Base-by-base conservation (phyloP, 129 eudicot genomes). In the Pseudognaphalium luteoalbum region DNA sequence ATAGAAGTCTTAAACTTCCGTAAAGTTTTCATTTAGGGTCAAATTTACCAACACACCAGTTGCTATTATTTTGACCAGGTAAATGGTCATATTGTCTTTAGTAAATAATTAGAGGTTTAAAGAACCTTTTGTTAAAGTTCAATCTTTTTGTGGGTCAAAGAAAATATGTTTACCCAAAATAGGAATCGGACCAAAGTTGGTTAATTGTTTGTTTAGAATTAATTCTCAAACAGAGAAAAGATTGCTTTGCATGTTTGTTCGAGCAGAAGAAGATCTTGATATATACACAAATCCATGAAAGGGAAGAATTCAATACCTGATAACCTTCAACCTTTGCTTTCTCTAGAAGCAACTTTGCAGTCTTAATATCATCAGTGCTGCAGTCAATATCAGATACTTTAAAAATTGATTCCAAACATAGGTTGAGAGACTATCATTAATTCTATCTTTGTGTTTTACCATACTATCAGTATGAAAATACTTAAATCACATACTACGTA, bases 301-400 rank as follows among this genome's bases (percentile, higher is more conserved):
- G 35, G 21, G 33, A 60, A 59, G 63, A 42, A 17, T 57, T 68
- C 16, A 51, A 30, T 86, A 92, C 98, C 98, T 92, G 98, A 85
- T 70, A 92, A 72, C 98, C 98, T 81, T 86, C 22, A 72, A 92
- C 79, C 39, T 76, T 81, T 82, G 77, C 90, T 73, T 84, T 92
- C 82, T 85, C 90, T 68, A 92, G 35, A 81, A 92, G 83, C 78
- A 50, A 47, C 75, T 77, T 81, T 21, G 92, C 84, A 61, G 90
- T 88, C 68, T 76, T 76, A 77, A 84, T 82, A 69, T 84, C 93
- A 75, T 92, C 96, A 47, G 42, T 28, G 71, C 93, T 89, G 72
- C 64, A 74, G 21, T 33, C 14, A 64, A 44, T 74, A 42, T 56
- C 41, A 62, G 22, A 77, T 70, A 62, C 1, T 63, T 20, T 71